phyloP scores from a whole-genome alignment of 345 rosid genomes.

The Rhizophora mangle region DNA sequence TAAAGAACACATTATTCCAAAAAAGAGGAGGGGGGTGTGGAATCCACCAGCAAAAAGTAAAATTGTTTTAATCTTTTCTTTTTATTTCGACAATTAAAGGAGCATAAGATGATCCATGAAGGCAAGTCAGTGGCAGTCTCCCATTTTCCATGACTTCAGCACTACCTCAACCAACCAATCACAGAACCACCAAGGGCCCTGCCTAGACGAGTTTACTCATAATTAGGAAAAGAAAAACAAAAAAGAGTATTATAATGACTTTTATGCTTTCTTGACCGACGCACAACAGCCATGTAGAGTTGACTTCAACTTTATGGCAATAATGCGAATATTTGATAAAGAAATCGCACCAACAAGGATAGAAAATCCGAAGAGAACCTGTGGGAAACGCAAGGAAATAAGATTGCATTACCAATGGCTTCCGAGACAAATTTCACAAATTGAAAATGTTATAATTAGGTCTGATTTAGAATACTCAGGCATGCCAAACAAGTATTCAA shows the following conservation, averaged over 20 bases:
- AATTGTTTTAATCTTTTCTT: neutral
- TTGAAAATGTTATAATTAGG: neutral
- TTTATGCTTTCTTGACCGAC: no score
- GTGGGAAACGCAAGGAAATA: constrained; percentile 12
- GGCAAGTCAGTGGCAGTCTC: neutral
- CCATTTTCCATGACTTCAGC: neutral
- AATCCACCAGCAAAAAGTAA: no score
- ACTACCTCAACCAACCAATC: constrained; percentile 52
- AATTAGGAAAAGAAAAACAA: no score
- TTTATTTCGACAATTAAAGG: neutral
- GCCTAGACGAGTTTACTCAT: no score
- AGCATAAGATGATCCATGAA: neutral
- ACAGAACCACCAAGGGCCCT: constrained; percentile 77
- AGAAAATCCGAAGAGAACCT: constrained; percentile 97
- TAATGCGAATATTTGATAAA: neutral
- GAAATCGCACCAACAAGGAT: constrained; percentile 71
- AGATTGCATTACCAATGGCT: no score
- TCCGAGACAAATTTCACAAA: no score
- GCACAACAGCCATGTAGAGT: neutral
- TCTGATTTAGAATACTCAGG: neutral
- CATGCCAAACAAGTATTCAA: neutral
- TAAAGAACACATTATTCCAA: no score
- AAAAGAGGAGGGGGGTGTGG: no score
- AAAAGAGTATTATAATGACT: no score
- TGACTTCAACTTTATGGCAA: neutral